Base-by-base conservation (phyloP, 805 yeast genomes). In the Lachancea quebecensis region DNA sequence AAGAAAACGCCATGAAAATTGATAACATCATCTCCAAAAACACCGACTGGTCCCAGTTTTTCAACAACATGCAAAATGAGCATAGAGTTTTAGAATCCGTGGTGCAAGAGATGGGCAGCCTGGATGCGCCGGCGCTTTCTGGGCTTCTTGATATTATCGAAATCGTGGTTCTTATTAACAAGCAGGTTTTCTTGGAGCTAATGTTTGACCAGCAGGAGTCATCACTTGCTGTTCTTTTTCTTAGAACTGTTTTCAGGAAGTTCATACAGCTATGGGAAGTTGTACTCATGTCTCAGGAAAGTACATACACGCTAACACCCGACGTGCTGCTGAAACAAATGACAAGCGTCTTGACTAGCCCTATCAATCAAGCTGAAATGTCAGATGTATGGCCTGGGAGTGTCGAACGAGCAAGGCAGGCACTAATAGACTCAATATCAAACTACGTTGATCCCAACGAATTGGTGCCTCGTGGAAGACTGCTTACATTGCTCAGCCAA, bases 401-500 rank as follows among this genome's bases (percentile, higher is more conserved):
- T 6, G 47, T 50, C 2, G 50, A 48, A 10, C 39, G 46, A 7
- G 70, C 82, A 8, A 64, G 85, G 45, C 55, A 57, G 10, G 35
- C 52, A 6, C 51, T 80, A 30, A 57, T 77, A 7, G 59, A 65
- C 8, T 67, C 69, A 34, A 67, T 81, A 1, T 67, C 77, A 32
- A 56, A 62, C 31, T 66, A 66, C 51, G 67, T 81, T 15, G 72
- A 79, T 11, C 75, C 84, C 0, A 69, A 73, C 42, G 73, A 72
- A 41, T 62, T 77, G 64, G 72, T 77, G 2, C 81, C 86, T 0
- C 69, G 74, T 41, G 70, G 68, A 27, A 63, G 86, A 28, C 58
- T 82, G 9, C 66, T 74, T 15, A 66, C 74, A 4, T 57, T 82
- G 21, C 53, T 81, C 10, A 62, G 68, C 11, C 83, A 81, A 51